These are phyloP conservation scores for Trichoderma arundinaceum DNA, from an alignment of 2,329 filamentous ascomycete species.

Conservation along the genomic window DNA sequence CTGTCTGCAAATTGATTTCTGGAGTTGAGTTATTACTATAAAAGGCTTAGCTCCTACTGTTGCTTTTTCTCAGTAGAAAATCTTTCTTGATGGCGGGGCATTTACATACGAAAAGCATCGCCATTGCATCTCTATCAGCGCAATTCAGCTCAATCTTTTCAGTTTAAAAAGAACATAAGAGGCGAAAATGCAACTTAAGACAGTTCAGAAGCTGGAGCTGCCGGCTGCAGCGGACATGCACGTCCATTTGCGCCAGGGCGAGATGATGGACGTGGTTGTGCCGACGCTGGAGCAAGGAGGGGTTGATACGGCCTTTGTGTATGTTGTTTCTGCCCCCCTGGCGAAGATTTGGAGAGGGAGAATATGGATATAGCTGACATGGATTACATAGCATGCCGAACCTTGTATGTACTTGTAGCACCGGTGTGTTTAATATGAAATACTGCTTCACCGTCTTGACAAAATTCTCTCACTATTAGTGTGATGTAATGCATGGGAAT, in stretches of 20 bases:
- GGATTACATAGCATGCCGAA: slow-evolving; percentile 59
- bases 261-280: slow-evolving; percentile 64
- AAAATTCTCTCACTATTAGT: neutral
- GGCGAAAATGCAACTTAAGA: slow-evolving; percentile 45
- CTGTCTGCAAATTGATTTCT: neutral
- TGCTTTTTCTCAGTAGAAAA: neutral
- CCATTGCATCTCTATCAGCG: slow-evolving; percentile 1
- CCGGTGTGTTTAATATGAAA: neutral
- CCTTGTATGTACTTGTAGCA: slow-evolving; percentile 48
- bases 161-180: neutral
- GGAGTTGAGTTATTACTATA: neutral
- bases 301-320: slow-evolving; percentile 65
- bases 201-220: slow-evolving; percentile 54
- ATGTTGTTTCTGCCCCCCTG: slow-evolving; percentile 38
- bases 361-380: slow-evolving; percentile 35
- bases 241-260: slow-evolving; percentile 72
- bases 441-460: neutral
- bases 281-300: slow-evolving; percentile 63
- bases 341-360: slow-evolving; percentile 10
- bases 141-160: neutral
- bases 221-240: slow-evolving; percentile 71
- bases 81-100: slow-evolving; percentile 20
- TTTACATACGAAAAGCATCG: neutral
- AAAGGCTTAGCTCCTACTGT: slow-evolving; percentile 2
- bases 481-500: neutral